Percentiles rank a stretch among this genome's conserved stretches.
phyloP scores from a whole-genome alignment of 108 stramenopile species.

The Cyclotella choctawhatcheeana region DNA sequence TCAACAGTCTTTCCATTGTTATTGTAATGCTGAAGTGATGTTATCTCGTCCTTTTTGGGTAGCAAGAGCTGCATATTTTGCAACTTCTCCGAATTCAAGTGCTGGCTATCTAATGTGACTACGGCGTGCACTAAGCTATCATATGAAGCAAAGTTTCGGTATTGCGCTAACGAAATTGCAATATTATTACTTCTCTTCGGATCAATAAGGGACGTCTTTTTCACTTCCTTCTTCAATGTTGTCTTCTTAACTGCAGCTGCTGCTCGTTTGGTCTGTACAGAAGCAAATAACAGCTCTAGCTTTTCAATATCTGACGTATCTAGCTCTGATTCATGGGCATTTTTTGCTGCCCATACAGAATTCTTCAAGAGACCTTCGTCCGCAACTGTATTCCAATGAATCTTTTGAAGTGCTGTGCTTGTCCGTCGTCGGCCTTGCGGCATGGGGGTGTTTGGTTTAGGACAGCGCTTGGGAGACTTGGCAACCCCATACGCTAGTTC shows the following conservation, averaged over 20 bases:
- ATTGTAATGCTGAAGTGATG: constrained; percentile 6
- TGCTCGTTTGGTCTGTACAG: constrained; percentile 19
- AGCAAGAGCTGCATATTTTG: constrained; percentile 39
- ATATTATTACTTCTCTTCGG: constrained; percentile 52
- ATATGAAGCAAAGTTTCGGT: constrained; percentile 26
- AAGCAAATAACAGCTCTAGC: constrained; percentile 6
- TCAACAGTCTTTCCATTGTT: constrained; percentile 11
- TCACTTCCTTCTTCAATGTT: neutral
- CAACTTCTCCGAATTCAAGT: constrained; percentile 35
- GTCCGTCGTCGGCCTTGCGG: constrained; percentile 21
- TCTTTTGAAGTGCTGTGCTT: constrained; percentile 49
- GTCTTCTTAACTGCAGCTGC: too few relatives aligned
- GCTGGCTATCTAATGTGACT: constrained; percentile 33
- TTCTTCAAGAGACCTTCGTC: constrained; percentile 37
- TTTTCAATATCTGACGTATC: constrained; percentile 33
- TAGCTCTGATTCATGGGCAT: constrained; percentile 23
- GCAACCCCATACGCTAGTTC: constrained; percentile 30
- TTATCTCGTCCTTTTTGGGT: constrained; percentile 42
- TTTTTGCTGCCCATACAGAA: constrained; percentile 44
- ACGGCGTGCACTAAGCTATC: constrained; percentile 44
- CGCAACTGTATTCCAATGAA: constrained; percentile 48
- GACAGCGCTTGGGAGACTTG: neutral
- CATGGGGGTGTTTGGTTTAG: neutral
- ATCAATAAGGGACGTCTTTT: constrained; percentile 38
- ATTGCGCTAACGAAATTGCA: constrained; percentile 53